These are phyloP conservation scores for Diversispora epigaea DNA, from an alignment of 192 early-diverging fungal species.

Conservation along the genomic window DNA sequence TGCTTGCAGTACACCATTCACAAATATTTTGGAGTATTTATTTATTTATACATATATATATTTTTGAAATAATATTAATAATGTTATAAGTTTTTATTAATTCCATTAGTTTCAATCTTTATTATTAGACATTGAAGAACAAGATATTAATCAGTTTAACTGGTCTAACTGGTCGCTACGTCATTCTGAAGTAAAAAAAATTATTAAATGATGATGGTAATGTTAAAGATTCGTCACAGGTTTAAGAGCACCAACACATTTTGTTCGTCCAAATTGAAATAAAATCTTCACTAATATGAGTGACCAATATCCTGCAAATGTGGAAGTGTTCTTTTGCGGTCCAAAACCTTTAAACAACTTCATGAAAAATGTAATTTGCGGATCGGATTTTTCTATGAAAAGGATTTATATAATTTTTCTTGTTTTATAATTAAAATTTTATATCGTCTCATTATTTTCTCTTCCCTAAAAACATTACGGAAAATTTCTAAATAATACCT, in stretches of 20 bases:
- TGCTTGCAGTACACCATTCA: conserved; percentile 81
- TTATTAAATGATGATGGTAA: conserved; percentile 53
- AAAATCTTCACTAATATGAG: conserved; percentile 48
- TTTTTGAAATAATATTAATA: no score
- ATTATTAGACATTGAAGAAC: conserved; percentile 61
- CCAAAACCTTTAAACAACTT: conserved; percentile 57
- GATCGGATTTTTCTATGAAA: conserved; percentile 31
- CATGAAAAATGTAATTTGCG: conserved; percentile 40
- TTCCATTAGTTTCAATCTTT: conserved; percentile 78
- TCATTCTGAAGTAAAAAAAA: conserved; percentile 61
- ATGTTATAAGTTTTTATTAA: conserved; percentile 15
- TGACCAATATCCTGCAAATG: conserved; percentile 51
- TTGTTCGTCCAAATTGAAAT: conserved; percentile 50
- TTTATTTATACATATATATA: no score
- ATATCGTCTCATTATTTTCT: no score
- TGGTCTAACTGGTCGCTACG: conserved; percentile 61
- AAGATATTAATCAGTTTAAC: conserved; percentile 72
- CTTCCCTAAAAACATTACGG: no score
- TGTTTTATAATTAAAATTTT: no score
- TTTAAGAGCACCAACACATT: conserved; percentile 42
- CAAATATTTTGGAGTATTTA: conserved; percentile 67
- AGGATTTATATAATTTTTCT: background rate
- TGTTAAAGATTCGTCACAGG: conserved; percentile 50
- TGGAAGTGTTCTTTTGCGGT: conserved; percentile 80
- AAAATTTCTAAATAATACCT: no score